These are phyloP conservation scores for Heritiera fomes DNA, from an alignment of 345 rosid genomes.

Conservation along the genomic window DNA sequence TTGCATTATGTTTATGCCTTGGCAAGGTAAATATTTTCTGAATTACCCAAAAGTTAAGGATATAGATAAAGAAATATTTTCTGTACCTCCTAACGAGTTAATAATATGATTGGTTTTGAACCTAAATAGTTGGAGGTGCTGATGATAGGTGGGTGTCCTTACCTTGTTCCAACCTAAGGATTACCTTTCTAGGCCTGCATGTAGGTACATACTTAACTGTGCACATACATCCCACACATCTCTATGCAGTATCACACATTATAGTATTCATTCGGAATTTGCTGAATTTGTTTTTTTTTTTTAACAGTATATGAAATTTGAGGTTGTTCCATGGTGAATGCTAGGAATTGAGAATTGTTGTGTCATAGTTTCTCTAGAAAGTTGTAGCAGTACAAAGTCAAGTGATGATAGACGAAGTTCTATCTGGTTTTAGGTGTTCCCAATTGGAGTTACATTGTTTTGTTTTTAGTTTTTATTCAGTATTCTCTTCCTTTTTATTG, in stretches of 20 bases:
- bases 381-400: background rate
- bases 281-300: background rate
- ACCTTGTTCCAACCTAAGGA: background rate
- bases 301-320: background rate
- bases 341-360: background rate
- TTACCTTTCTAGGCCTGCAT: background rate
- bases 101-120: background rate
- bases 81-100: background rate
- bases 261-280: background rate
- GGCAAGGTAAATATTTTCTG: slow-evolving; percentile 64
- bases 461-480: background rate
- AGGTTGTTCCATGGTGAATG: background rate
- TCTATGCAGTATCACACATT: background rate
- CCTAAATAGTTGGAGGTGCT: slow-evolving; percentile 8
- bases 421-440: background rate
- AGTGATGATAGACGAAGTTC: background rate
- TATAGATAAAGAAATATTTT: no score
- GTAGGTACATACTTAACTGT: background rate
- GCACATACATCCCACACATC: no score
- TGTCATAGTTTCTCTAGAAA: background rate
- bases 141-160: background rate
- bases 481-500: background rate
- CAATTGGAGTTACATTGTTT: background rate
- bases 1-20: slow-evolving; percentile 89
- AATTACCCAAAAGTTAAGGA: background rate